Conservation (phyloP, 768 basidiomycete species). For the Trametes cinnabarina region DNA sequence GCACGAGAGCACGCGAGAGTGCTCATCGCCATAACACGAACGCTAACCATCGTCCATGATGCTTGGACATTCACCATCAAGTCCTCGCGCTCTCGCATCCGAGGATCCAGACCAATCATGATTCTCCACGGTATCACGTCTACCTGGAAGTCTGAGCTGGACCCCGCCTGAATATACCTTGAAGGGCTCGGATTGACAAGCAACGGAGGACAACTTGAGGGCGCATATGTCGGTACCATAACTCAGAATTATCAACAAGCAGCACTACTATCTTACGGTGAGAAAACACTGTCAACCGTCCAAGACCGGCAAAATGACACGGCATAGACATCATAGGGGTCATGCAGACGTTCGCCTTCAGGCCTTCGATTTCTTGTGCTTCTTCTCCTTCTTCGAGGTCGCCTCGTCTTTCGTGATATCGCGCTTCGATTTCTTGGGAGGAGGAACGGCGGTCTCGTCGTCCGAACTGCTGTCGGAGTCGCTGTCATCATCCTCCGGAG, state of each 20-base stretch:
- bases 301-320: neutral
- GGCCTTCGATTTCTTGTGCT: constrained; percentile 42
- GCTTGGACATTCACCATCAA: too few species aligned
- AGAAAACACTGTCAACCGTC: neutral
- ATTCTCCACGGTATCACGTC: too few species aligned
- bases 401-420: constrained; percentile 25
- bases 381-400: constrained; percentile 38
- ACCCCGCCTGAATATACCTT: too few species aligned
- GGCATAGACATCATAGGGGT: neutral
- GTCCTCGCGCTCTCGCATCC: too few species aligned
- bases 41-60: too few species aligned
- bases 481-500: constrained; percentile 37
- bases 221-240: neutral
- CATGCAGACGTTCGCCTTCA: neutral
- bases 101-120: too few species aligned
- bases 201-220: neutral
- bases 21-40: too few species aligned
- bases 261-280: constrained; percentile 6
- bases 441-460: constrained; percentile 36
- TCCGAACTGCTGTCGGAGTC: constrained; percentile 26
- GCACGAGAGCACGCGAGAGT: too few species aligned
- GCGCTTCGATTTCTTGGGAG: constrained; percentile 29
- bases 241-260: constrained; percentile 5
- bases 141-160: too few species aligned
- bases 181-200: neutral